These are phyloP conservation scores for Didymella segeticola DNA, from an alignment of 2,329 filamentous ascomycete genomes.

Conservation along the genomic window DNA sequence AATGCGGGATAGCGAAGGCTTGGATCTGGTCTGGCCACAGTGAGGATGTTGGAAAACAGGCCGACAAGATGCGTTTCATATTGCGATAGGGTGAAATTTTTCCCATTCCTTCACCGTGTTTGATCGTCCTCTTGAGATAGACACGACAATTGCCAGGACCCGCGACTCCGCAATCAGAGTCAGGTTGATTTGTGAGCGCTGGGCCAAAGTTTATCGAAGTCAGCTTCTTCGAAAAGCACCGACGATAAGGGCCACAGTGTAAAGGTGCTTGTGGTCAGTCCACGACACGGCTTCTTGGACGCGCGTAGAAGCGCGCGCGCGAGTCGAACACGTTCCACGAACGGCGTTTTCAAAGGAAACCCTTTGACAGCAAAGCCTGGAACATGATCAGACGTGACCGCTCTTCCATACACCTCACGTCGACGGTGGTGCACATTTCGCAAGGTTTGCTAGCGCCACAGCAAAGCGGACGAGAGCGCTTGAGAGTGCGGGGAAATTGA, in stretches of 20 bases:
- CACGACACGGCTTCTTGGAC: slow-evolving; percentile 9
- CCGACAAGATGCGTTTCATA: slow-evolving; percentile 27
- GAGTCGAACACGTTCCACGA: slow-evolving; percentile 5
- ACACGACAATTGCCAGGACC: background rate
- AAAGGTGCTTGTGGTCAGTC: slow-evolving; percentile 10
- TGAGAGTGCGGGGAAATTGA: slow-evolving; percentile 43
- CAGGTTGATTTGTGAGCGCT: background rate
- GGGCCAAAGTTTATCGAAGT: background rate
- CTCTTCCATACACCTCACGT: slow-evolving; percentile 7
- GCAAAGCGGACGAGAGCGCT: slow-evolving; percentile 17
- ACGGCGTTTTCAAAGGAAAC: background rate
- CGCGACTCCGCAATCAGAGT: background rate
- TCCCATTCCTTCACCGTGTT: slow-evolving; percentile 8
- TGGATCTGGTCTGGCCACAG: slow-evolving; percentile 30
- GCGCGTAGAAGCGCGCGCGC: slow-evolving; percentile 22
- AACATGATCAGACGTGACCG: slow-evolving; percentile 12
- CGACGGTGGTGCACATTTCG: slow-evolving; percentile 5
- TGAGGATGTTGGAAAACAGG: slow-evolving; percentile 18
- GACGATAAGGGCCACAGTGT: slow-evolving; percentile 17
- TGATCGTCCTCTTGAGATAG: slow-evolving; percentile 7
- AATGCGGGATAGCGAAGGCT: slow-evolving; percentile 26
- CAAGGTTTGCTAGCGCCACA: slow-evolving; percentile 31
- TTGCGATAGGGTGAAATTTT: slow-evolving; percentile 13
- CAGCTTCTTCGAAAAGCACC: background rate
- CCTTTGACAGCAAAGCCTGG: background rate